These are phyloP conservation scores for Tylopilus felleus DNA, from an alignment of 768 basidiomycete species.

Conservation along the genomic window DNA sequence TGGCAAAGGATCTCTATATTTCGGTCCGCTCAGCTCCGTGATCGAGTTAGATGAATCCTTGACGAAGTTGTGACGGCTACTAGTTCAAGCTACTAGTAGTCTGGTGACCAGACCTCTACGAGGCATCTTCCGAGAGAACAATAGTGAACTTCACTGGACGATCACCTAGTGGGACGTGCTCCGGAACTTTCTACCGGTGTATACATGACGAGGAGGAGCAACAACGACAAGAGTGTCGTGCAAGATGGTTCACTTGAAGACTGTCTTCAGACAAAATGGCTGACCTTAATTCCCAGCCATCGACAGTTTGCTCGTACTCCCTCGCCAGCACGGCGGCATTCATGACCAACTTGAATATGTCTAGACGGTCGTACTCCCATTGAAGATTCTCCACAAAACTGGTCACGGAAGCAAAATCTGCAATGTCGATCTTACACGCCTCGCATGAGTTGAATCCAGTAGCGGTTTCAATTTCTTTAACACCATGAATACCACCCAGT, in stretches of 20 bases:
- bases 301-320: slow-evolving; percentile 27
- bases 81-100: no score
- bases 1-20: slow-evolving; percentile 22
- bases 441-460: slow-evolving; percentile 25
- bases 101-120: no score
- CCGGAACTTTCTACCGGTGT: slow-evolving; percentile 23
- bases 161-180: slow-evolving; percentile 29
- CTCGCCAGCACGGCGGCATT: slow-evolving; percentile 34
- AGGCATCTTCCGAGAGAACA: slow-evolving; percentile 17
- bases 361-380: slow-evolving; percentile 8
- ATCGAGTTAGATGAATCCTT: slow-evolving; percentile 21
- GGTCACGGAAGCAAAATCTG: slow-evolving; percentile 14
- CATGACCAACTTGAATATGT: slow-evolving; percentile 41
- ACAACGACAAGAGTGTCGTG: slow-evolving; percentile 31
- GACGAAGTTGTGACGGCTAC: no score
- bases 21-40: slow-evolving; percentile 20
- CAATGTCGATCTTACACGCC: slow-evolving; percentile 9
- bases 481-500: no score
- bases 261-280: slow-evolving; percentile 23
- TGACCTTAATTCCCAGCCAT: slow-evolving; percentile 49
- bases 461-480: slow-evolving; percentile 19
- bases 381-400: slow-evolving; percentile 10
- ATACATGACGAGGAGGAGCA: slow-evolving; percentile 30
- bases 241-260: slow-evolving; percentile 37
- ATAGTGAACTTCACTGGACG: slow-evolving; percentile 32